These are phyloP conservation scores for Aaosphaeria arxii DNA, from an alignment of 2,329 filamentous ascomycete species.

Conservation along the genomic window DNA sequence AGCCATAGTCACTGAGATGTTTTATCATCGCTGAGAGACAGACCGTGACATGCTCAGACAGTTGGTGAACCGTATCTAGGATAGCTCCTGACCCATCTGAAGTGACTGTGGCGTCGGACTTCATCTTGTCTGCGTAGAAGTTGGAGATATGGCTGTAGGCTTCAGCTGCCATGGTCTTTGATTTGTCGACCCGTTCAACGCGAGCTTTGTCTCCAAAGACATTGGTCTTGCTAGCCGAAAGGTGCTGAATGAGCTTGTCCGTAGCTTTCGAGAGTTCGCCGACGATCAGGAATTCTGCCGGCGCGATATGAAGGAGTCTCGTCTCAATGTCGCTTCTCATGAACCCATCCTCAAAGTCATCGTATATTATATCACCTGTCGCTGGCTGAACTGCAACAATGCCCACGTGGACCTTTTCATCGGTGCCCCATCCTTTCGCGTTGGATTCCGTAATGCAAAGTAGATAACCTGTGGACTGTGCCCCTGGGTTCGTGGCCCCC, in stretches of 20 bases:
- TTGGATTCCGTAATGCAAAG: constrained; percentile 87
- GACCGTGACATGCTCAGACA: constrained; percentile 82
- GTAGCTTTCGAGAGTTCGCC: constrained; percentile 87
- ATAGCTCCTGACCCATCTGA: constrained; percentile 53
- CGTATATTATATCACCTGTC: constrained; percentile 93
- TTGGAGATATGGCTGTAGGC: constrained; percentile 84
- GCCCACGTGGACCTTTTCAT: constrained; percentile 90
- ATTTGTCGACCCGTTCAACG: constrained; percentile 73
- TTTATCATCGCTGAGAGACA: constrained; percentile 96
- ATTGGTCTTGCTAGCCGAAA: constrained; percentile 84
- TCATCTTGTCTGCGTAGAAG: constrained; percentile 88
- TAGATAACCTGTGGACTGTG: constrained; percentile 73
- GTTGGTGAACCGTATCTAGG: constrained; percentile 79
- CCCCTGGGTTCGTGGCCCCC: constrained; percentile 52
- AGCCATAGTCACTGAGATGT: constrained; percentile 84
- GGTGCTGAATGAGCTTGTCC: constrained; percentile 85
- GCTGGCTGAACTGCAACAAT: constrained; percentile 92
- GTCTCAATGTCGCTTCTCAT: constrained; percentile 97
- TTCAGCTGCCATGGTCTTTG: constrained; percentile 79
- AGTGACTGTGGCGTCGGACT: constrained; percentile 39
- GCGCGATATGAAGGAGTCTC: constrained; percentile 88
- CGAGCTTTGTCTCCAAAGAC: constrained; percentile 89
- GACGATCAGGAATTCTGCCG: constrained; percentile 91
- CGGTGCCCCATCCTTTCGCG: constrained; percentile 75
- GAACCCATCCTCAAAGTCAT: constrained; percentile 94